Conservation (phyloP, 345 rosid genomes). For the Sisymbrium altissimum region DNA sequence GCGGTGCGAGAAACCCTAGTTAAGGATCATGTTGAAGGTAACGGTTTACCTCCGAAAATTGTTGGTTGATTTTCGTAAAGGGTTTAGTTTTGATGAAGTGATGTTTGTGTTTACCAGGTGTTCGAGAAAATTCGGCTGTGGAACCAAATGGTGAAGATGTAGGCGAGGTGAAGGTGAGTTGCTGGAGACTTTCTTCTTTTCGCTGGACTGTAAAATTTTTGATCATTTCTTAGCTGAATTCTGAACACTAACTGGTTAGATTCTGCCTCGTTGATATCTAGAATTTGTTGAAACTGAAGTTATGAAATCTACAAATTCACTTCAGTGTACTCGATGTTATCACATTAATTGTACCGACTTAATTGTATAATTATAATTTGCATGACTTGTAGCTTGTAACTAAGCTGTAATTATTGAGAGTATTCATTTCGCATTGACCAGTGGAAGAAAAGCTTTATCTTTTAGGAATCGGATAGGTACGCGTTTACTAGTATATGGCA, state of each 20-base stretch:
- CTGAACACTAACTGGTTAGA: background rate
- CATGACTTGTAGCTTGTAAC: background rate
- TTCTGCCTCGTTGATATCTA: background rate
- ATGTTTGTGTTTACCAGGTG: conserved; percentile 41
- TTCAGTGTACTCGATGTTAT: background rate
- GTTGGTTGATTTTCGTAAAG: background rate
- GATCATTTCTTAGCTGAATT: conserved; percentile 4
- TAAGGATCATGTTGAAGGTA: conserved; percentile 45
- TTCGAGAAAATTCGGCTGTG: conserved; percentile 35
- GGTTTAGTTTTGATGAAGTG: conserved; percentile 2
- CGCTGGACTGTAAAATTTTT: background rate
- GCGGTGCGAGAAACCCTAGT: conserved; percentile 26
- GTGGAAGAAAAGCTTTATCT: background rate
- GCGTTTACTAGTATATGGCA: background rate
- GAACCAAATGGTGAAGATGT: conserved; percentile 32
- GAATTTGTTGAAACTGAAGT: background rate
- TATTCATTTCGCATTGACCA: background rate
- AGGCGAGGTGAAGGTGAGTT: conserved; percentile 42
- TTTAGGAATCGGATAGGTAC: too few species aligned
- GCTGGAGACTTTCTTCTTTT: background rate
- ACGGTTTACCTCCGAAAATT: background rate
- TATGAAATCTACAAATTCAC: background rate
- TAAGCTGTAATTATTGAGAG: background rate
- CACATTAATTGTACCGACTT: background rate
- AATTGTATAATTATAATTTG: background rate